Evolutionary conservation across 441 rosid species (phyloP), one percentile per base, ranked within the genome.

Genomic region (Euphorbia celastroides): DNA sequence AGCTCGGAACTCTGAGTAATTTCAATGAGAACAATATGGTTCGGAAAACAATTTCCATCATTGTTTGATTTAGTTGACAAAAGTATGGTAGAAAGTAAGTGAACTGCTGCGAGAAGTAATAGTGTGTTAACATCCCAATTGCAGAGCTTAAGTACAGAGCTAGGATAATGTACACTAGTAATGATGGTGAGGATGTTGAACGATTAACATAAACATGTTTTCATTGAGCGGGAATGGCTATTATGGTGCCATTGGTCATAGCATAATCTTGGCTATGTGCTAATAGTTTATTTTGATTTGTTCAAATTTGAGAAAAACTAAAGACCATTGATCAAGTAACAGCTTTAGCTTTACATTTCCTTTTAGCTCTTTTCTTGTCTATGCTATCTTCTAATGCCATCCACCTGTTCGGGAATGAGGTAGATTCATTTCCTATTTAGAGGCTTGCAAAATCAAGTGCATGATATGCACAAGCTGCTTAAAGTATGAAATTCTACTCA

Each of bases 331-430:
- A 44, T 73, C 61, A 30, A 68, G 23, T 59, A 74, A 82, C 90
- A 13, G 97, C 98, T 42, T 78, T 90, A 31, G 98, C 93, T 1
- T 81, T 93, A 56, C 85, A 94, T 10, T 83, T 88, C 25, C 94
- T 88, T 65, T 80, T 90, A 64, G 96, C 96, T 3, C 73, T 85
- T 65, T 88, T 88, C 85, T 87, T 97, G 5, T 90, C 94, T 0
- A 87, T 90, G 54, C 71, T 93, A 62, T 90, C 97, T 62, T 85
- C 92, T 16, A 84, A 83, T 72, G 78, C 77, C 62, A 80, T 81
- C 64, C 88, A 88, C 5, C 89, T 93, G 27, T 90, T 88, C 14
- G 96, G 98, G 0, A 91, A 90, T 62, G 98, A 90, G 93, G 97
- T 84, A 27, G 16, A 0, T 42, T 38, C 19, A 2, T 14, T 14